Conservation (phyloP, 306 rosid species). For the Carpinus viminea region DNA sequence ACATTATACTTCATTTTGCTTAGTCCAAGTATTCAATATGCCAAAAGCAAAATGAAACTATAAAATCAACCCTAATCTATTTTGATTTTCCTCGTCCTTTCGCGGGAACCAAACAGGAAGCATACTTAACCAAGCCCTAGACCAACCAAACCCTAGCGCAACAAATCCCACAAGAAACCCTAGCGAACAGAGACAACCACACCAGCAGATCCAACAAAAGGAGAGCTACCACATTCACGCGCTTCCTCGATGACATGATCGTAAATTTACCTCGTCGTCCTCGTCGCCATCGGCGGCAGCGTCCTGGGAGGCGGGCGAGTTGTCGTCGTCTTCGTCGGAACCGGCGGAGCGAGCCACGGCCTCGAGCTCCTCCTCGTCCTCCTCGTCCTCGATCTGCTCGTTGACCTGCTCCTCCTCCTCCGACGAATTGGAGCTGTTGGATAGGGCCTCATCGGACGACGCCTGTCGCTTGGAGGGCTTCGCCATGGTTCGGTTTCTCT, state of each 20-base stretch:
- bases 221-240: background rate
- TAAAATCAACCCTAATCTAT: background rate
- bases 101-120: background rate
- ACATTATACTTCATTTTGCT: background rate
- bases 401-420: conserved; percentile 60
- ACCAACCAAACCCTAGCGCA: conserved; percentile 30
- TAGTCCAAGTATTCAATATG: background rate
- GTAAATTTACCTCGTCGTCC: conserved; percentile 52
- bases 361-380: conserved; percentile 86
- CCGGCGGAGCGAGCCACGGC: conserved; percentile 86
- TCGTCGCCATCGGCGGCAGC: conserved; percentile 46
- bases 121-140: background rate
- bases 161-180: background rate
- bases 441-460: conserved; percentile 77
- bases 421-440: conserved; percentile 51
- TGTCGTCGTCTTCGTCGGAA: conserved; percentile 66
- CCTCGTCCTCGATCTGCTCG: conserved; percentile 73
- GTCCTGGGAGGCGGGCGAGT: conserved; percentile 30
- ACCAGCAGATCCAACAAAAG: conserved; percentile 28
- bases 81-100: background rate
- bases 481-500: conserved; percentile 50
- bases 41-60: background rate
- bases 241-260: background rate
- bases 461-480: conserved; percentile 51
- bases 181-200: background rate